Percentiles rank a stretch among this genome's conserved stretches.
phyloP scores from a whole-genome alignment of 192 early-diverging fungal genomes.

The Rhizoclosmatium globosum region DNA sequence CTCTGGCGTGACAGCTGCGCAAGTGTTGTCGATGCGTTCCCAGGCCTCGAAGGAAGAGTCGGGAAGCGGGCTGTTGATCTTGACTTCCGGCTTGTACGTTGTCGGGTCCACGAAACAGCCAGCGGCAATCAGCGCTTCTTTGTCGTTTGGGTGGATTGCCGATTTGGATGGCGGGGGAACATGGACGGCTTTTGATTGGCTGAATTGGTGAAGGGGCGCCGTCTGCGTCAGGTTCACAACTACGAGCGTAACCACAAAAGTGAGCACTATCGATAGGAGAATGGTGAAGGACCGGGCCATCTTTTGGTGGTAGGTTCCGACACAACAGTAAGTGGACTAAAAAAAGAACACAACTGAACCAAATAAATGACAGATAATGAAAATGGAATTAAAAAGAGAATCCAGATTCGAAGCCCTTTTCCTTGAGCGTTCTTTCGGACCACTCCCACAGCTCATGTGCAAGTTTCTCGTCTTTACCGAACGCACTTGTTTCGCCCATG shows the following conservation, averaged over 20 bases:
- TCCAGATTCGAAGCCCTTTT: constrained; percentile 24
- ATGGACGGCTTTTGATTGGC: too few species aligned
- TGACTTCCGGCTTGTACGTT: background rate
- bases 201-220: too few species aligned
- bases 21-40: constrained; percentile 12
- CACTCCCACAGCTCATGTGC: constrained; percentile 52
- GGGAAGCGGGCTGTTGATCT: constrained; percentile 6
- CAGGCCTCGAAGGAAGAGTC: constrained; percentile 3
- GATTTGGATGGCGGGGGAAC: too few species aligned
- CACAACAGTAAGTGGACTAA: too few species aligned
- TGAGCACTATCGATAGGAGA: too few species aligned
- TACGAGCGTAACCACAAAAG: too few species aligned
- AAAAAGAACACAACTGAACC: too few species aligned
- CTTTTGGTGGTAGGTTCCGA: too few species aligned
- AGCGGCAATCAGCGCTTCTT: constrained; percentile 8
- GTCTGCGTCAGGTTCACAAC: too few species aligned
- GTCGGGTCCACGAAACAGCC: constrained; percentile 17
- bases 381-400: too few species aligned
- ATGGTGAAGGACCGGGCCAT: too few species aligned
- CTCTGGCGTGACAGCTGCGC: constrained; percentile 3
- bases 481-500: constrained; percentile 28
- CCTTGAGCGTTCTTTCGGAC: constrained; percentile 36
- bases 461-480: constrained; percentile 40
- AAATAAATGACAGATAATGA: too few species aligned
- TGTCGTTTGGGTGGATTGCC: constrained; percentile 15